phyloP scores from a whole-genome alignment of 1,139 yeast genomes.

The Yamadazyma oceani region DNA sequence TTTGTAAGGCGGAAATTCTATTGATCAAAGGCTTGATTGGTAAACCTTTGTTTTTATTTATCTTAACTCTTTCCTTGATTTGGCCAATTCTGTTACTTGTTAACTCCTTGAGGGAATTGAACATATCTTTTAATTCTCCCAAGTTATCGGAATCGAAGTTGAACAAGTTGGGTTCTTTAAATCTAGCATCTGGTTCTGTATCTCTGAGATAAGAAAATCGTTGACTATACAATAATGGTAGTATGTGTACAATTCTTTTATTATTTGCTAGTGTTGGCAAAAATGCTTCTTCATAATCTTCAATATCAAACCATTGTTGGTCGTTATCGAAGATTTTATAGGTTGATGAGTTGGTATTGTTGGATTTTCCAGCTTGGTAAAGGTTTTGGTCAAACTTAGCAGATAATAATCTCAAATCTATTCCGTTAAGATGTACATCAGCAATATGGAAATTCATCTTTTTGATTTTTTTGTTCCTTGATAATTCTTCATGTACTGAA shows the following conservation, averaged over 20 bases:
- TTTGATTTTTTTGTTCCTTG: slow-evolving; percentile 30
- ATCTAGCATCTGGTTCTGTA: slow-evolving; percentile 24
- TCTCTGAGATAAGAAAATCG: slow-evolving; percentile 42
- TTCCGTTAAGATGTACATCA: slow-evolving; percentile 39
- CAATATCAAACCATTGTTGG: slow-evolving; percentile 41
- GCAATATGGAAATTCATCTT: slow-evolving; percentile 49
- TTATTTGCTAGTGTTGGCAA: slow-evolving; percentile 26
- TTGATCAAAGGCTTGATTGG: slow-evolving; percentile 15
- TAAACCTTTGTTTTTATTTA: slow-evolving; percentile 14
- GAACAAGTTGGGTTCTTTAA: slow-evolving; percentile 15
- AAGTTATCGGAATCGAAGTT: slow-evolving; percentile 12
- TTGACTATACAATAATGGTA: slow-evolving; percentile 38
- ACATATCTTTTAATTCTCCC: slow-evolving; percentile 22
- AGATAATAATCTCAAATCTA: slow-evolving; percentile 40
- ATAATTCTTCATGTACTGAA: slow-evolving; percentile 31
- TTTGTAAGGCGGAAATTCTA: slow-evolving; percentile 24
- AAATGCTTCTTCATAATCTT: slow-evolving; percentile 44
- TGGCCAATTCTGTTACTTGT: slow-evolving; percentile 28
- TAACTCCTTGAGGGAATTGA: slow-evolving; percentile 29
- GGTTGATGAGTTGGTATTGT: slow-evolving; percentile 17
- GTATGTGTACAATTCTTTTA: slow-evolving; percentile 24
- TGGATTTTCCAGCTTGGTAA: slow-evolving; percentile 16
- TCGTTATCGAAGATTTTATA: slow-evolving; percentile 36
- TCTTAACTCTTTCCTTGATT: slow-evolving; percentile 23
- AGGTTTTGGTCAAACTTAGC: slow-evolving; percentile 33